These are phyloP conservation scores for Neofusicoccum umdonicola DNA, from an alignment of 2,329 filamentous ascomycete species.

Conservation along the genomic window DNA sequence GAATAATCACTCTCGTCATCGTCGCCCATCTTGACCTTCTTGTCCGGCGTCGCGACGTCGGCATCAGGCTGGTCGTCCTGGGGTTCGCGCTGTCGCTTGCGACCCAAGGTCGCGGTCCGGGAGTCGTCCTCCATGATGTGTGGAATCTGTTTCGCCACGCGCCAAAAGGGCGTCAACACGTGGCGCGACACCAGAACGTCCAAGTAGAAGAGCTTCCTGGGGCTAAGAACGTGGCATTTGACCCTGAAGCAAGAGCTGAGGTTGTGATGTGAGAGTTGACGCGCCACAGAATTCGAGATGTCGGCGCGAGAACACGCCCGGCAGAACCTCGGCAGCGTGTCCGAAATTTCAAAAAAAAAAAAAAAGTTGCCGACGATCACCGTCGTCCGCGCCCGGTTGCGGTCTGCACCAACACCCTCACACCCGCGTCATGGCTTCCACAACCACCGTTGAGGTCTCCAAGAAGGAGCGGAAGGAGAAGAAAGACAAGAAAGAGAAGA, in stretches of 20 bases:
- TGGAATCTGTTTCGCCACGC: not conserved
- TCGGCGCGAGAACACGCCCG: not conserved
- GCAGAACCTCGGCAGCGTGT: not conserved
- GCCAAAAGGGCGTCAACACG: not conserved
- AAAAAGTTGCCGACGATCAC: constrained; percentile 12
- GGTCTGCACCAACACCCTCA: not conserved
- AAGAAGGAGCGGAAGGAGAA: constrained; percentile 19
- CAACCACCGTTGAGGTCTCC: constrained; percentile 1
- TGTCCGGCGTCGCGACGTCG: not conserved
- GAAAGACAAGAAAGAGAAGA: constrained; percentile 23
- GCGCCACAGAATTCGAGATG: not conserved
- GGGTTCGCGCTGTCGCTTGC: constrained; percentile 29
- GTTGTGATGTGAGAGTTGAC: not conserved
- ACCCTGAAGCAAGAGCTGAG: not conserved
- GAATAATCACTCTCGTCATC: not conserved
- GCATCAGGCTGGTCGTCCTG: not conserved
- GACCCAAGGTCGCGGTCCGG: constrained; percentile 45
- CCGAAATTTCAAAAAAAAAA: not conserved
- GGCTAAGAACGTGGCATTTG: not conserved
- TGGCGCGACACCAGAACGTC: not conserved
- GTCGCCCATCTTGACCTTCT: not conserved
- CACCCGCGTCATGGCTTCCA: not conserved
- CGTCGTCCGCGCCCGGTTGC: not conserved
- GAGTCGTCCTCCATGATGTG: constrained; percentile 35
- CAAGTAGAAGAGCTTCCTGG: not conserved